Base-by-base conservation (phyloP, 305 asterid species). In the Fraxinus velutina region DNA sequence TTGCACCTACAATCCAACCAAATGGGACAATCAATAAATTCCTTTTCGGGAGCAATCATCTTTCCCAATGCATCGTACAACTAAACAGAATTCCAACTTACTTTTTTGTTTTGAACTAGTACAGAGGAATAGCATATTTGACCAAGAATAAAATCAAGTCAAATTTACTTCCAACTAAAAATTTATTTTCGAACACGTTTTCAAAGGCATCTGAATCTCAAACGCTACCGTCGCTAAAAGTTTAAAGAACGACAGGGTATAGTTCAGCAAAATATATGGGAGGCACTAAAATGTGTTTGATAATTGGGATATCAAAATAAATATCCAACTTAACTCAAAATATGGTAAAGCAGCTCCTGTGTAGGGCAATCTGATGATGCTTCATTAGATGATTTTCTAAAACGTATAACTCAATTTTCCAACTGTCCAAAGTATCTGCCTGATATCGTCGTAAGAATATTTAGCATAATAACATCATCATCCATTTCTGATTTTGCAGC, bases 361-460 rank as follows among this genome's bases (percentile, higher is more conserved):
- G 66, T 55, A 5, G 66, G 66, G 3, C 27, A 55, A 55, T 55
- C 66, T 55, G 27, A 6, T 17, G 66, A 55, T 17, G 24, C 66
- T 55, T 52, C 66, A 55, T 17, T 50, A n/a, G 22, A 50, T 15
- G 62, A 15, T 50, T 50, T 15, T 55, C 9, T 17, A 55, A 55
- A 55, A 5, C 3, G 66, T 62, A 19, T 3, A 24, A 75, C 22
- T 86, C 82, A 89, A 72, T 84, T 88, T 83, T 89, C 97, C 9
- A 87, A 87, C 91, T 95, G 98, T 75, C 99, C 97, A 82, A 93
- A 95, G 83, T 91, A 95, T 68, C 89, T 88, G 30, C 99, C 99
- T 1, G 97, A 86, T 76, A 93, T 89, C 15, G 92, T 90, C n/a
- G 85, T 90, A 73, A 95, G 91, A 24, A 93, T 88, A 82, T 92